phyloP scores from a whole-genome alignment of 2,329 filamentous ascomycete species.

The Fusarium guadeloupense region DNA sequence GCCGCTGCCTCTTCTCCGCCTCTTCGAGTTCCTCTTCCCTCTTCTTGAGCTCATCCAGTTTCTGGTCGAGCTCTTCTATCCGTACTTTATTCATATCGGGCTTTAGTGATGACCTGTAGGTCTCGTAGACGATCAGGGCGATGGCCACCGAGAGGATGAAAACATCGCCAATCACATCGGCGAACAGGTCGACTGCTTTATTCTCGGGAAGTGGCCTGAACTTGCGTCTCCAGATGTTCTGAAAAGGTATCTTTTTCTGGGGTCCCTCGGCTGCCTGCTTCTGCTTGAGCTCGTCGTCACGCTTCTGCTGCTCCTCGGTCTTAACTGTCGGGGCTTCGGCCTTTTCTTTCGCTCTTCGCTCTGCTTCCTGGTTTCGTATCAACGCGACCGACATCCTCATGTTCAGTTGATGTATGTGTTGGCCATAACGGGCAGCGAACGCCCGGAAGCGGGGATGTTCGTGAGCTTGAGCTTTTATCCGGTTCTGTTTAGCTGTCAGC shows the following conservation, averaged over 20 bases:
- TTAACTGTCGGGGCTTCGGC: constrained; percentile 72
- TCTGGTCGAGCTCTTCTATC: constrained; percentile 59
- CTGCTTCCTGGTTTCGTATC: constrained; percentile 65
- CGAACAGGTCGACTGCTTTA: constrained; percentile 73
- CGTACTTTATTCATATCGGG: constrained; percentile 66
- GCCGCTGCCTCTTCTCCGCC: constrained; percentile 55
- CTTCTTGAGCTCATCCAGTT: constrained; percentile 60
- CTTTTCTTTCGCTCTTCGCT: constrained; percentile 67
- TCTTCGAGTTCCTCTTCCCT: constrained; percentile 60
- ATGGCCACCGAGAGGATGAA: constrained; percentile 70
- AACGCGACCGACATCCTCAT: constrained; percentile 71
- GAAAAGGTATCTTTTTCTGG: constrained; percentile 47
- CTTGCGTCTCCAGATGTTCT: constrained; percentile 69
- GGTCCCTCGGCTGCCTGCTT: constrained; percentile 45
- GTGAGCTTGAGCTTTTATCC: constrained; percentile 72
- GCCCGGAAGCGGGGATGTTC: constrained; percentile 69
- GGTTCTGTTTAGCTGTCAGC: constrained; percentile 59
- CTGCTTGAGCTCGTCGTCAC: constrained; percentile 60
- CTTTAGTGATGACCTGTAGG: constrained; percentile 66
- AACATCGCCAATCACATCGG: constrained; percentile 70
- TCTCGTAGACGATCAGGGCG: constrained; percentile 69
- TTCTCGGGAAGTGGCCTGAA: constrained; percentile 70
- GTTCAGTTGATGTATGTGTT: constrained; percentile 72
- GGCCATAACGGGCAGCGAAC: constrained; percentile 70
- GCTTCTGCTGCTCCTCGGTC: constrained; percentile 67